Evolutionary conservation across 176 grass and related monocot genomes (phyloP).

Genomic region (Hordeum marinum): DNA sequence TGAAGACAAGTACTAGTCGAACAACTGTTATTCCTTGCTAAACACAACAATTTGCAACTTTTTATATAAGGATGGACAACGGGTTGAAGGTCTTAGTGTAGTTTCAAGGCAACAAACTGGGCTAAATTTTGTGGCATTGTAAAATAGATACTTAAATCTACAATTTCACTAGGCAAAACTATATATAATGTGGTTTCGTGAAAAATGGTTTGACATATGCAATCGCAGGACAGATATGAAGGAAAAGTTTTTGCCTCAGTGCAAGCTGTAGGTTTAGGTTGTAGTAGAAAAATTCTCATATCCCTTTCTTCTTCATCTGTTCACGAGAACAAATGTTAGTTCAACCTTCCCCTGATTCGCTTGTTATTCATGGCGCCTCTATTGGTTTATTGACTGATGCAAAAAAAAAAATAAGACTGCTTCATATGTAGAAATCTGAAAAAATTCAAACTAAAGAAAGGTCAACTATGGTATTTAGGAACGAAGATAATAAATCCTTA

Average conservation of each 20-base stretch:
- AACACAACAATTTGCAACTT: neutral
- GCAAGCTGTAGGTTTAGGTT: neutral
- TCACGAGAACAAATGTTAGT: neutral
- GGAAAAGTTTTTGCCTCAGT: neutral
- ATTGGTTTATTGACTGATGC: neutral
- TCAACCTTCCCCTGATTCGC: neutral
- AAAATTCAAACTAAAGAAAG: neutral
- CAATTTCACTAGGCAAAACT: neutral
- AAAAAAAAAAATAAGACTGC: neutral
- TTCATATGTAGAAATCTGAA: neutral
- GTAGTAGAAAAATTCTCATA: neutral
- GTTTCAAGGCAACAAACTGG: neutral
- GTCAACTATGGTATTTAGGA: neutral
- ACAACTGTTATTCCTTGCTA: neutral
- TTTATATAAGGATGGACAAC: too few relatives aligned
- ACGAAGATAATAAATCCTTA: neutral
- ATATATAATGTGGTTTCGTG: neutral
- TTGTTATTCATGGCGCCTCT: neutral
- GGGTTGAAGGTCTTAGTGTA: too few relatives aligned
- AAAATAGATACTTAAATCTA: neutral
- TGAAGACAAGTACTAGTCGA: too few relatives aligned
- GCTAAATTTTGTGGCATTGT: neutral
- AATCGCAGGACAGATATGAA: neutral
- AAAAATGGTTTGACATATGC: neutral
- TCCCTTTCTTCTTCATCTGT: neutral